Evolutionary conservation across 2,329 filamentous ascomycete species (phyloP), one percentile per base, ranked within the genome.

Genomic region (Sporothrix protearum): DNA sequence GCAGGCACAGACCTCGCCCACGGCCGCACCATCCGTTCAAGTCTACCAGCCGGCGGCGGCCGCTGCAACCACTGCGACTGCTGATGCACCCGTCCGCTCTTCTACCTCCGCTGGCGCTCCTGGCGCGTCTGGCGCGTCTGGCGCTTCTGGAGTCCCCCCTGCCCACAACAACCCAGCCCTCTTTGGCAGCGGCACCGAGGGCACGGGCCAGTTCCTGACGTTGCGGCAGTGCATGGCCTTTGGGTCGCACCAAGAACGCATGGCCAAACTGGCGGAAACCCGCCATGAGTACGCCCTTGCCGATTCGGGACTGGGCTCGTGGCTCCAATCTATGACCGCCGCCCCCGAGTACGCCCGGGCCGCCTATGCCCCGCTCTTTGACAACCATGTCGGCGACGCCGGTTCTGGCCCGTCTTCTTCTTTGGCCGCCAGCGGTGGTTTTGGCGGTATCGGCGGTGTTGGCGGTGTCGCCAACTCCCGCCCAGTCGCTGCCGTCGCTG

Each of bases 231-330:
- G 97, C 73, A 85, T 93, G 76, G 88, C 87, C 9, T 84, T 96
- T 67, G 84, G 87, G 19, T 88, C 87, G 1, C 80, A 89, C 0
- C 80, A 85, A 16, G 90, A 96, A 75, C 89, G 94, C 25, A 92
- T 96, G 73, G 83, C 85, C 57, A 90, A 89, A 16, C 97, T 92
- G 78, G 87, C 92, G 72, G 87, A 91, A 72, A 91, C 92, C 0
- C 87, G 93, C 59, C 82, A 87, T 19, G 87, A 91, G 61, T 93
- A 94, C 79, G 89, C 91, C 0, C 80, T 82, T 14, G 88, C 91
- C 78, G 89, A 97, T 72, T 91, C 91, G 5, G 93, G 94, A 0
- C 82, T 98, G 25, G 71, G 77, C 2, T 80, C 82, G 45, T 90
- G 88, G 88, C 80, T 90, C 28, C 71, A 76, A 0, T 76, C 79